Conservation (phyloP, 2,329 filamentous ascomycete species). For the Cladorrhinum sp. region DNA sequence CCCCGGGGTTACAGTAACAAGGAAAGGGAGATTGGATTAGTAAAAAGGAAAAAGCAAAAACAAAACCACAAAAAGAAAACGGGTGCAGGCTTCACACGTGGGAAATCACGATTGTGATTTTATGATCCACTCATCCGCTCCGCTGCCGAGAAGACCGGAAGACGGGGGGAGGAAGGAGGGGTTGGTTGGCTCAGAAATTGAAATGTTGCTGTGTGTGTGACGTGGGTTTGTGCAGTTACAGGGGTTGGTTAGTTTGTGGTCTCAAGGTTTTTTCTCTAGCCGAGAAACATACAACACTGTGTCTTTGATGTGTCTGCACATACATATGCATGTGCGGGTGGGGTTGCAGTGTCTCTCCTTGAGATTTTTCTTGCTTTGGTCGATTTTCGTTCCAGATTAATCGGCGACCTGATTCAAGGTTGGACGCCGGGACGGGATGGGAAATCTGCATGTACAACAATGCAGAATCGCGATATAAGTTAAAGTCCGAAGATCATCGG, state of each 20-base stretch:
- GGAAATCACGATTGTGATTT: not conserved
- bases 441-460: not conserved
- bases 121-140: too few relatives aligned
- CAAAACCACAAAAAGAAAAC: too few relatives aligned
- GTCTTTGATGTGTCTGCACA: not conserved
- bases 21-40: too few relatives aligned
- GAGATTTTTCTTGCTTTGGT: not conserved
- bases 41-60: too few relatives aligned
- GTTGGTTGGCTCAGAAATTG: not conserved
- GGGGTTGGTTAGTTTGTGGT: too few relatives aligned
- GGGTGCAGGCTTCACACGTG: not conserved
- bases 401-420: conserved; percentile 1
- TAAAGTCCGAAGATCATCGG: too few relatives aligned
- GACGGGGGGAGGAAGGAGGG: too few relatives aligned
- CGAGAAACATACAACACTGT: not conserved
- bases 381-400: not conserved
- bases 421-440: conserved; percentile 5
- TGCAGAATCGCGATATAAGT: not conserved
- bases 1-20: not conserved
- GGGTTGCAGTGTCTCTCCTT: not conserved
- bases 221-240: not conserved
- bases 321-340: not conserved
- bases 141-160: too few relatives aligned
- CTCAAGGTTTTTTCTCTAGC: not conserved
- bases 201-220: not conserved